Base-by-base conservation (phyloP, 1,139 yeast species). In the Yamadazyma pseudoaaseri region DNA sequence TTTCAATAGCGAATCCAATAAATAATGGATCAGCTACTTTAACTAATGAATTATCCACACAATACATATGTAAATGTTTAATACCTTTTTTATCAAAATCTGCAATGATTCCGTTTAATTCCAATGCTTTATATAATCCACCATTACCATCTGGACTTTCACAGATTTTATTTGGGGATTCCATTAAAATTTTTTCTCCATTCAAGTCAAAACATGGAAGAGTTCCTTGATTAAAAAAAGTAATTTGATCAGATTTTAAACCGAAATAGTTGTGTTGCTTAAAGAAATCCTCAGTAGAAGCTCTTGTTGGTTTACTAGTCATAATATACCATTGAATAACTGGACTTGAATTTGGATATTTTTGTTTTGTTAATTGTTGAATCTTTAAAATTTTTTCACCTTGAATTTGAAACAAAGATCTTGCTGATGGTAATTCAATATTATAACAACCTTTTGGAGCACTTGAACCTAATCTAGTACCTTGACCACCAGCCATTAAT, bases 121-220 rank as follows among this genome's bases (percentile, higher is more conserved):
- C 64, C 27, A 94, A 71, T 2, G 97, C 97, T 52, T 80, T 82
- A 65, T 94, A 94, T 38, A 94, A 69, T 1, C 99, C 99, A 37
- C 99, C 99, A 56, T 94, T 94, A 2, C 99, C 99, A 58, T 94
- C 97, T 2, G 99, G 98, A 9, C 97, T 86, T 49, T 86, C 86
- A 23, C 90, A 81, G 30, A 86, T 73, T 30, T 70, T 62, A 30
- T 63, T 53, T 33, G 73, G 65, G 6, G 76, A 56, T 42, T 78
- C 79, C 50, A 89, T 51, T 39, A 90, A 70, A 47, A 94, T 76
- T 53, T 82, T 76, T 17, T 70, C 53, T 22, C 97, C 98, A 21
- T 76, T 76, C 33, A 66, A 52, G 49, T 79, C 76, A 48, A 94
- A 79, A 45, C 97, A 95, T 12, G 99, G 99, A 43, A 94, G 69